These are phyloP conservation scores for Podila clonocystis DNA, from an alignment of 192 early-diverging fungal genomes.

Conservation along the genomic window DNA sequence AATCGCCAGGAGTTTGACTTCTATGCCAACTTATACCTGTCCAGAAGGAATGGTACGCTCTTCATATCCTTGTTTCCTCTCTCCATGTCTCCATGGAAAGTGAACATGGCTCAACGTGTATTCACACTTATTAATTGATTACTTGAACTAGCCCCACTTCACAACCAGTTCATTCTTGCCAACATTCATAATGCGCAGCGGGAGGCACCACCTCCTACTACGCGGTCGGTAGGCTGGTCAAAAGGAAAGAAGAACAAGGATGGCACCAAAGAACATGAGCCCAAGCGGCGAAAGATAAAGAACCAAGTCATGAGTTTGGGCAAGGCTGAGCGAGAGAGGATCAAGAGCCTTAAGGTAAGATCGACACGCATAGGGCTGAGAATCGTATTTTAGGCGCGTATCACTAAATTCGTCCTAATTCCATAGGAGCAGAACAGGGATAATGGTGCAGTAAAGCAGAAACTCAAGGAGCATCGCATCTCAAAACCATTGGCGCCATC, in stretches of 20 bases:
- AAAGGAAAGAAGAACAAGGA: slow-evolving; percentile 62
- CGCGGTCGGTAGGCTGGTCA: slow-evolving; percentile 65
- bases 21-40: slow-evolving; percentile 77
- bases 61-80: not conserved
- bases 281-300: slow-evolving; percentile 72
- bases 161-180: slow-evolving; percentile 81
- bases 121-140: too few relatives aligned
- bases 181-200: slow-evolving; percentile 82
- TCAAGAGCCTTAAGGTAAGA: slow-evolving; percentile 70
- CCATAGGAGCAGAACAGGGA: slow-evolving; percentile 22
- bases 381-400: too few relatives aligned
- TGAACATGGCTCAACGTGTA: too few relatives aligned
- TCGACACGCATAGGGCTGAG: too few relatives aligned
- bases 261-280: slow-evolving; percentile 56
- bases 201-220: slow-evolving; percentile 70
- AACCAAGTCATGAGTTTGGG: slow-evolving; percentile 74
- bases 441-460: slow-evolving; percentile 14
- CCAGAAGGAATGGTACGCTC: slow-evolving; percentile 54
- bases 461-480: slow-evolving; percentile 31
- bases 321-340: slow-evolving; percentile 71
- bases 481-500: slow-evolving; percentile 38
- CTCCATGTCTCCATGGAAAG: too few relatives aligned
- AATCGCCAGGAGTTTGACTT: slow-evolving; percentile 84
- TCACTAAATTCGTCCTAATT: not conserved
- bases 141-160: slow-evolving; percentile 57